Evolutionary conservation across 2,329 filamentous ascomycete genomes (phyloP), one percentile per base, ranked within the genome.

Genomic region (Decorospora gaudefroyi): DNA sequence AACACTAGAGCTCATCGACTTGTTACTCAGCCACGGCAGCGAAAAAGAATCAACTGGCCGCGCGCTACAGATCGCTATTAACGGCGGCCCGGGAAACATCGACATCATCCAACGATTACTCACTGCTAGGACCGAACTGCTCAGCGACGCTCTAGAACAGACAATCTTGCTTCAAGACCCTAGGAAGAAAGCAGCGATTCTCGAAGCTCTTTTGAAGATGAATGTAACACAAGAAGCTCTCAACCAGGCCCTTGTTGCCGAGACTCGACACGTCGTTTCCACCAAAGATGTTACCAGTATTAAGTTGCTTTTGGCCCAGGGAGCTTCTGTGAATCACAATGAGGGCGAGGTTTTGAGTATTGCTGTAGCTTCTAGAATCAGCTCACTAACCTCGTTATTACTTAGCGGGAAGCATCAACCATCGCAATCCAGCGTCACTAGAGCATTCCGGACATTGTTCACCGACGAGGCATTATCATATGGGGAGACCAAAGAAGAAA

Each of bases 261-360:
- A 69, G 40, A 59, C 56, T n/a, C 48, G 48, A 26, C 42, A 56
- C 10, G 58, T 51, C 5, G 31, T 59, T 7, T 42, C 36, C 9
- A 57, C 39, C 9, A 59, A 57, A 30, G 57, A 64, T 27, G 49
- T 53, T n/a, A 59, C 49, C 6, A 58, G 62, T 33, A 47, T 64
- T 1, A 51, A 56, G 27, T 43, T 69, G 31, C 58, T 70, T 4
- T 46, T 69, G 21, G 49, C 56, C 13, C 49, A 67, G 31, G 65
- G 65, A 49, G 66, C 63, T 46, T 63, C 63, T 51, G 72, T 80
- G 44, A 76, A 82, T 52, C 73, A 76, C 55, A 74, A 78, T 25
- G 64, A 76, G 34, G 83, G 82, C 5, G 71, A 80, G 55, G 76
- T 78, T 1, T 62, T 86, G 5, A 75, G 77, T 39, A 68, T 76